phyloP scores from a whole-genome alignment of 176 grass and related monocot species.

The sorghum (Sorghum bicolor) region DNA sequence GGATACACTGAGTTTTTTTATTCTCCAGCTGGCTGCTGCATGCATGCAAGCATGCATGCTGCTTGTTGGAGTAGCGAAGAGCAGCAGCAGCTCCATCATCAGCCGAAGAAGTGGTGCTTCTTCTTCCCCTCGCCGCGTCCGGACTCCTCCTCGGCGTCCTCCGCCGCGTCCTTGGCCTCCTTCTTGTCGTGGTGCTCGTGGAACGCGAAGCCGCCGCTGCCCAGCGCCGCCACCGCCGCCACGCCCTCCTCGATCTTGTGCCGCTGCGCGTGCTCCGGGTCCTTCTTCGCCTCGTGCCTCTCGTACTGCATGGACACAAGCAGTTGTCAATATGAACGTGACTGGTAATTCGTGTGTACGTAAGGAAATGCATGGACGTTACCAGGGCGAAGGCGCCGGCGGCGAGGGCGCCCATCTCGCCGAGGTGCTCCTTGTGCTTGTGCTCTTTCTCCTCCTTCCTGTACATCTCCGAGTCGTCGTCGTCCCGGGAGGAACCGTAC shows the following conservation, averaged over 20 bases:
- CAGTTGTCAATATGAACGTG: no score
- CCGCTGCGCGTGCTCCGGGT: slow-evolving; percentile 64
- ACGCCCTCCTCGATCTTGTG: slow-evolving; percentile 82
- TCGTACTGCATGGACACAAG: slow-evolving; percentile 73
- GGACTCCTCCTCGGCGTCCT: slow-evolving; percentile 52
- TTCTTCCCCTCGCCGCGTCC: slow-evolving; percentile 52
- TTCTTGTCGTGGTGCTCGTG: slow-evolving; percentile 85
- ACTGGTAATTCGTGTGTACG: no score
- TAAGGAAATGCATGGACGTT: background rate
- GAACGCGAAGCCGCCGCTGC: slow-evolving; percentile 68
- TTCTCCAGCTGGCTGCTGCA: background rate
- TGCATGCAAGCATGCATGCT: background rate
- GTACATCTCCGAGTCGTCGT: slow-evolving; percentile 46
- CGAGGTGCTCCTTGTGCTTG: slow-evolving; percentile 76
- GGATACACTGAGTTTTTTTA: background rate
- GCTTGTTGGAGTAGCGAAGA: background rate
- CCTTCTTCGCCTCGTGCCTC: slow-evolving; percentile 80
- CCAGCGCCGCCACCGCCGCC: slow-evolving; percentile 51
- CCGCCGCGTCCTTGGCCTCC: slow-evolving; percentile 38
- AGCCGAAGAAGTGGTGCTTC: slow-evolving; percentile 68
- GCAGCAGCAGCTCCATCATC: background rate
- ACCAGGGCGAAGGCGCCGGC: slow-evolving; percentile 75
- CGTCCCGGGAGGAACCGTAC: slow-evolving; percentile 24
- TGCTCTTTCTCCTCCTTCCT: slow-evolving; percentile 68
- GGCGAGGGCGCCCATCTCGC: slow-evolving; percentile 60